Evolutionary conservation across 2,329 filamentous ascomycete genomes (phyloP), one percentile per base, ranked within the genome.

Genomic region (Talaromyces pinophilus): DNA sequence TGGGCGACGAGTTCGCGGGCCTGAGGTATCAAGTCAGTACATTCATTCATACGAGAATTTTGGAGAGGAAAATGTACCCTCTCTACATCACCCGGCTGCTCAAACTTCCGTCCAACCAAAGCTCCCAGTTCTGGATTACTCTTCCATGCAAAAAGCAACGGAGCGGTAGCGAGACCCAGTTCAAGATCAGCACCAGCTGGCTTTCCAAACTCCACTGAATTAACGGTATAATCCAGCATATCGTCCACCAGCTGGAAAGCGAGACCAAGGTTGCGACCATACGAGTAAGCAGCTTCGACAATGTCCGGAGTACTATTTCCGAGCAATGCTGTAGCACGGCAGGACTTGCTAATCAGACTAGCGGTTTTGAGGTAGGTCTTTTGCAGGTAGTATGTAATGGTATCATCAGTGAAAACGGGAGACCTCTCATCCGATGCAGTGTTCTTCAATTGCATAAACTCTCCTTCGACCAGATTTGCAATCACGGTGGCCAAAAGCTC

Each of bases 401-500:
- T 91, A 63, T 97, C 92, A 74, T 97, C 92, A 1, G 90, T 95
- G 87, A 91, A 98, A 10, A 85, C 82, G 0, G 94, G 94, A 71
- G 91, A 89, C 70, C 86, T 85, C 83, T 98, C 94, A 76, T 97
- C 94, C 70, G 87, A 85, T 55, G 91, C 92, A 1, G 95, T 98
- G 80, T 99, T 99, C 82, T 97, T 96, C 72, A 99, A 84, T 83
- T 99, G 95, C 95, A 99, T 99, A 82, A 99, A 98, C 80, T 99
- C 95, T 75, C 95, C 95, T 81, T 99, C 95, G 22, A 99, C 93
- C 30, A 99, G 84, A 77, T 99, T 99, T 54, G 95, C 94, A 72
- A 99, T 98, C 50, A 98, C 95, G 0, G 94, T 98, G 3, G 95
- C 93, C 35, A 99, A 83, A 7, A 99, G 86, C 81, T 99, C 95